These are phyloP conservation scores for Clitoria ternatea DNA, from an alignment of 306 rosid species.

Conservation along the genomic window DNA sequence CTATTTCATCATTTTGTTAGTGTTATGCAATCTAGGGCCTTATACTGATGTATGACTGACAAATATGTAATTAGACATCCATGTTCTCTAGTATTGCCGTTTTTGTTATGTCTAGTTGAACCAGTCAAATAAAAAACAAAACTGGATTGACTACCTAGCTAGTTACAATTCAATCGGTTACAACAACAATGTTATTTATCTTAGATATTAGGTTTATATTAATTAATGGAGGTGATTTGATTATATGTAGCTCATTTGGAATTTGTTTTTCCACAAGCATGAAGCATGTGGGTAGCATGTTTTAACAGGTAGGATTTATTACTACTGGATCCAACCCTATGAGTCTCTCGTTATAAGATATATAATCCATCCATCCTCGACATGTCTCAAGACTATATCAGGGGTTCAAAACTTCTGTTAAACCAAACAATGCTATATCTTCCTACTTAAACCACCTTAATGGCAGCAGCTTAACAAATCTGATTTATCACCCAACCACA, in stretches of 20 bases:
- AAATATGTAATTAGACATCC: neutral
- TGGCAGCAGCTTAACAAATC: neutral
- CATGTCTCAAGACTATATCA: neutral
- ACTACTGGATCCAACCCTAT: neutral
- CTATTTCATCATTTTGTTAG: neutral
- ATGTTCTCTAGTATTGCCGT: too few relatives aligned
- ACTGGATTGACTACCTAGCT: too few relatives aligned
- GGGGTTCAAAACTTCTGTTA: neutral
- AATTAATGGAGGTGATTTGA: neutral
- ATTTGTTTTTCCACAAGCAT: neutral
- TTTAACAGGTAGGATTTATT: neutral
- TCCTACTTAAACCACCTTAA: conserved; percentile 1
- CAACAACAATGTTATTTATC: neutral
- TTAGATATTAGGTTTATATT: neutral
- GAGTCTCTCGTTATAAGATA: neutral
- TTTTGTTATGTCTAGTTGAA: neutral
- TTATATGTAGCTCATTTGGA: neutral
- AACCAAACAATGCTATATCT: too few relatives aligned
- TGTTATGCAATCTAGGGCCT: neutral
- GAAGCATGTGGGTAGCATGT: neutral
- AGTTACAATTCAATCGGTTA: too few relatives aligned
- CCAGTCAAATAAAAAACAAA: too few relatives aligned
- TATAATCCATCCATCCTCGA: neutral
- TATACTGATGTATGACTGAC: neutral
- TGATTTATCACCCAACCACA: neutral